Evolutionary conservation across 768 basidiomycete species (phyloP).

Genomic region (Mycena olivaceomarginata): DNA sequence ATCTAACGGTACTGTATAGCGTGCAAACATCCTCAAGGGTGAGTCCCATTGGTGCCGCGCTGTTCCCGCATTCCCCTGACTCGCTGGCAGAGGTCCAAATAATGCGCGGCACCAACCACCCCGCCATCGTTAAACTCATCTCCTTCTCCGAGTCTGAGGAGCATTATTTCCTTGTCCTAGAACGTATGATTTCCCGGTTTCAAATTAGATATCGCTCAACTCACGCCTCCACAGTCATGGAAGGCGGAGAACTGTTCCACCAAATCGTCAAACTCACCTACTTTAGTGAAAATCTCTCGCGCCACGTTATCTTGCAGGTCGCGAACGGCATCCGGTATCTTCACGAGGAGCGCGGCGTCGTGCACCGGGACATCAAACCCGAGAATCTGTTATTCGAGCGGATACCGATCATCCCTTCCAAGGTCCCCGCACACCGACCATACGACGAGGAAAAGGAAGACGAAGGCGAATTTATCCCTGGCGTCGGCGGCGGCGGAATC

Average conservation of each 20-base stretch:
- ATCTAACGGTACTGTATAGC: constrained; percentile 69
- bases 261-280: constrained; percentile 99
- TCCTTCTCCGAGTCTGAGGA: constrained; percentile 95
- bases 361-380: constrained; percentile 99
- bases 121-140: constrained; percentile 93
- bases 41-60: constrained; percentile 37
- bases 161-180: constrained; percentile 95
- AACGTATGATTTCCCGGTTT: constrained; percentile 71
- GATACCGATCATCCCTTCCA: constrained; percentile 94
- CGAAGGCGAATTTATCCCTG: constrained; percentile 95
- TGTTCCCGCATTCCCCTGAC: constrained; percentile 18
- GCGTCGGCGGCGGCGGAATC: constrained; percentile 97
- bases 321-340: constrained; percentile 95
- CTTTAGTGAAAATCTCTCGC: constrained; percentile 97
- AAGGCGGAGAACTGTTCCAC: constrained; percentile 98
- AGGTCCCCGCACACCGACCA: constrained; percentile 82
- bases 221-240: constrained; percentile 81
- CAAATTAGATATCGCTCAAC: constrained; percentile 25
- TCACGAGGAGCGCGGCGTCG: constrained; percentile 98
- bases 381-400: constrained; percentile 97
- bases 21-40: constrained; percentile 98
- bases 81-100: constrained; percentile 92
- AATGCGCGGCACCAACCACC: constrained; percentile 96
- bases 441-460: constrained; percentile 99
- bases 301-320: constrained; percentile 98